Evolutionary conservation across 2,329 filamentous ascomycete genomes (phyloP), one percentile per base, ranked within the genome.

Genomic region (Aspergillus cejpii): DNA sequence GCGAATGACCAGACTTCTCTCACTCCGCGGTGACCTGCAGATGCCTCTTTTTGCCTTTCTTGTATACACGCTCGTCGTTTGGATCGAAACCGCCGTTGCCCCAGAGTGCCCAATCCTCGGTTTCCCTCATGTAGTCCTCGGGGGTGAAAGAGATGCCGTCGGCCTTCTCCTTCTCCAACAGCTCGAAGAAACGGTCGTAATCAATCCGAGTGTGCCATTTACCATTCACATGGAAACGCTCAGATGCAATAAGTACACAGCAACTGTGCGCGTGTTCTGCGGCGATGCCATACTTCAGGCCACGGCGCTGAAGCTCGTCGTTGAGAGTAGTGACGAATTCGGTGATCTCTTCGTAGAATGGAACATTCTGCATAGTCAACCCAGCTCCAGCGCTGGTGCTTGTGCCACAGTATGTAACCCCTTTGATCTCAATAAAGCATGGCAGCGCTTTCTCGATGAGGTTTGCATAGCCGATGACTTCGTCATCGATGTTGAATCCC

Each of bases 201-300:
- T 96, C 85, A 58, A 98, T 97, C 39, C 85, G 72, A 1, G 91
- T 95, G 62, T 92, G 87, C 90, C 90, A 97, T 62, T 80, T 85
- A 3, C 83, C 87, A 39, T 85, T 73, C 33, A 83, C 79, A 45
- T 75, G 73, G 73, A 97, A 98, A 6, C 89, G 74, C 45, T 84
- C 81, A 58, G 85, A 90, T 0, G 88, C 91, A 29, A 97, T 75
- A 41, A 97, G 72, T 17, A 94, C 83, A 63, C 91, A 97, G 72
- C 92, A 97, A 61, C 85, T 92, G 70, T 97, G 91, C 1, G 87
- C 87, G 62, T 97, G 91, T 69, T 97, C 92, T 1, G 91, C 92
- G 0, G 87, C 91, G 55, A 97, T 91, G 14, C 91, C 91, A 59
- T 97, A 97, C 1, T 74, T 75, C 5, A 97, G 73, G 0, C 87